Base-by-base conservation (phyloP, 768 basidiomycete genomes). In the Lentinula boryana region DNA sequence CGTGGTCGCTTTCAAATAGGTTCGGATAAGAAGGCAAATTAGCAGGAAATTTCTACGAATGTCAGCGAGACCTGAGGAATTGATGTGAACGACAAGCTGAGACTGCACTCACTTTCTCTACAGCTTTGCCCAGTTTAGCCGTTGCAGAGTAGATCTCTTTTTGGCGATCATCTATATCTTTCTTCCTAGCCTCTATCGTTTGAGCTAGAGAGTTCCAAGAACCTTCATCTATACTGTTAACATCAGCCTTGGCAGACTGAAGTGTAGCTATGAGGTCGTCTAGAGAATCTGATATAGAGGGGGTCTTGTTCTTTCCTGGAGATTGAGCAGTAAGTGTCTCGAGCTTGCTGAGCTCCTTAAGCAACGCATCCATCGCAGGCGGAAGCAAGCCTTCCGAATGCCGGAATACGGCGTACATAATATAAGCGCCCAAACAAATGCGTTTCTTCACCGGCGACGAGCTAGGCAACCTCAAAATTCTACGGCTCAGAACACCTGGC, bases 91-190 rank as follows among this genome's bases (percentile, higher is more conserved):
- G 13, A 10, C 7, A 33, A 21, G 8, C 9, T 15, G 15, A 27
- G 50, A 51, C 1, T 32, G 15, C 9, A 33, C 46, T 23, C 15
- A 91, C 96, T 88, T 97, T 98, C 69, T 98, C 96, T 69, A 98
- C 72, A 0, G 86, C 81, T 74, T 95, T 98, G 32, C 92, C 93
- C 40, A 95, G 78, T 65, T 84, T 84, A 31, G 86, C 83, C 8
- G 97, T 73, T 2, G 87, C 85, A 18, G 80, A 83, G 67, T 95
- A 92, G 36, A 93, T 80, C 65, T 95, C 94, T 72, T 95, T 98
- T 78, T 95, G 87, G 3, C 87, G 81, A 38, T 95, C 91, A 60
- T 93, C 91, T 1, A 94, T 78, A 61, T 92, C 91, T 70, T 87
- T 93, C 85, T 91, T 94, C 72, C 74, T 84, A 0, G 76, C 71